These are phyloP conservation scores for Obba rivulosa DNA, from an alignment of 768 basidiomycete species.

Conservation along the genomic window DNA sequence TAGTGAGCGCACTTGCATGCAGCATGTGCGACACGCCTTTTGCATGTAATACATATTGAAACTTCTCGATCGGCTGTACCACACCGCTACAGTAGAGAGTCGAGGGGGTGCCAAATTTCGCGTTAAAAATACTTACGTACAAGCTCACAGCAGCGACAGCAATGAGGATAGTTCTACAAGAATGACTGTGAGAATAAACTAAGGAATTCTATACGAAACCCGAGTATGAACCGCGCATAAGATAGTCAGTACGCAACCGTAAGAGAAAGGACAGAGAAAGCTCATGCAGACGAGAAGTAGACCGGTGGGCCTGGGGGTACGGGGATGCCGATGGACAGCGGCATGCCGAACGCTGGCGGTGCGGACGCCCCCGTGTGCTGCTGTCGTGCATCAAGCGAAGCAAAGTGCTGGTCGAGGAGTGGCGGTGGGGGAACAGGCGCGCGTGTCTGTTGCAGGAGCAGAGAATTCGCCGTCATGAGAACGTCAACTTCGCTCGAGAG, in stretches of 20 bases:
- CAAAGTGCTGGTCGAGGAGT: constrained; percentile 2
- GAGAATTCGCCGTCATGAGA: constrained; percentile 60
- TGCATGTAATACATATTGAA: neutral
- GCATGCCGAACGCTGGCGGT: constrained; percentile 10
- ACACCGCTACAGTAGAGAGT: too few species aligned
- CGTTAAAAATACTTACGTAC: constrained; percentile 1
- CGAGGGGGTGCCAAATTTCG: too few species aligned
- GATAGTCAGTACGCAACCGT: constrained; percentile 1
- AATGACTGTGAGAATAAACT: too few species aligned
- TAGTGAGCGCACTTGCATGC: constrained; percentile 28
- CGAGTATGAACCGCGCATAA: constrained; percentile 3
- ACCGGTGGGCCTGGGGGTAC: constrained; percentile 4
- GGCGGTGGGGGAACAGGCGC: neutral
- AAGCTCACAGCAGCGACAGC: constrained; percentile 6
- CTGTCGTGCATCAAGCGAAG: constrained; percentile 11
- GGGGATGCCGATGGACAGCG: neutral
- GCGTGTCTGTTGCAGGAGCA: constrained; percentile 41
- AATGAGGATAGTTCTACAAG: constrained; percentile 1
- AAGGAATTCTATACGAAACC: constrained; percentile 1
- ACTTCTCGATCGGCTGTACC: too few species aligned
- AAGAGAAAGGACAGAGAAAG: neutral
- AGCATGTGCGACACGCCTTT: constrained; percentile 25
- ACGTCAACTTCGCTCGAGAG: constrained; percentile 77
- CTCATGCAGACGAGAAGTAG: constrained; percentile 13
- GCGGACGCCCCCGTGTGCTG: constrained; percentile 17